Percentiles rank a stretch among this genome's conserved stretches.
Evolutionary conservation across 305 asterid species (phyloP).

Genomic region (Fraxinus angustifolia): DNA sequence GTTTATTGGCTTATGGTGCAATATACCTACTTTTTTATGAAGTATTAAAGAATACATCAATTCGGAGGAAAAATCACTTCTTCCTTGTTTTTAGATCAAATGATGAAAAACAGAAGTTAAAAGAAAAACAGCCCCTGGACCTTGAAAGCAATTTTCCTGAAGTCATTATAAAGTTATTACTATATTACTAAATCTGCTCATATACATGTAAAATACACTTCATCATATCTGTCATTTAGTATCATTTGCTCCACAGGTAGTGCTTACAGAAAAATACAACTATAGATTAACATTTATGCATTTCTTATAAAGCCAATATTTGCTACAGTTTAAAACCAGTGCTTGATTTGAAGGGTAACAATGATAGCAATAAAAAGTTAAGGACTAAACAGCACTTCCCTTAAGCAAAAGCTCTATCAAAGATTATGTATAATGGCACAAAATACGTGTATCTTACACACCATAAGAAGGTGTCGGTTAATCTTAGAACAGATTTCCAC

Average conservation of each 20-base stretch:
- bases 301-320: neutral
- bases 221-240: neutral
- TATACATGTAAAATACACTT: neutral
- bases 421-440: neutral
- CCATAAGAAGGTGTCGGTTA: neutral
- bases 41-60: neutral
- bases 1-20: neutral
- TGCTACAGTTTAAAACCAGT: neutral
- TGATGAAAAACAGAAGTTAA: neutral
- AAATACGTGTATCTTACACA: neutral
- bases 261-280: neutral
- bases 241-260: constrained; percentile 8
- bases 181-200: neutral
- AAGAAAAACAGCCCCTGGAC: neutral
- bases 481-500: neutral
- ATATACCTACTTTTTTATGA: neutral
- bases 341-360: neutral
- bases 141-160: neutral
- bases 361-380: neutral
- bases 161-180: neutral
- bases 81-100: neutral
- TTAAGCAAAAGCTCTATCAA: neutral
- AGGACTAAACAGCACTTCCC: neutral
- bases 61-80: neutral
- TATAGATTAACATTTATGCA: neutral